Percentiles rank a stretch among this genome's conserved stretches.
These are phyloP conservation scores for Peribolospora baueri DNA, from an alignment of 768 basidiomycete species.

Conservation along the genomic window DNA sequence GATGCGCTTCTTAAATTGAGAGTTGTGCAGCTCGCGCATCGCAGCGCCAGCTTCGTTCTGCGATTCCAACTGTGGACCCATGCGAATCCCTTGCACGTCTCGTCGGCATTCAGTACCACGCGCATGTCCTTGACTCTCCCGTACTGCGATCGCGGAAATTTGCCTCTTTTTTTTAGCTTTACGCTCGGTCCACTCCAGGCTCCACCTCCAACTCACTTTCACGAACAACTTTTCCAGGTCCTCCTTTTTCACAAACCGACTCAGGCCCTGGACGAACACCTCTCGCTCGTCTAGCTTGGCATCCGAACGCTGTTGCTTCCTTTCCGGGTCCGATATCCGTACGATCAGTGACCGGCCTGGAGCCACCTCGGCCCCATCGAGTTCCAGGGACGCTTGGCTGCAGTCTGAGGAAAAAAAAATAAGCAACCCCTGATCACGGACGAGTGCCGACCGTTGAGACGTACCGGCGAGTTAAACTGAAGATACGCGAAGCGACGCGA, in stretches of 20 bases:
- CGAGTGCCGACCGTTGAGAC: constrained; percentile 15
- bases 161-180: no score
- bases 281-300: constrained; percentile 60
- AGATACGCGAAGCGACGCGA: constrained; percentile 83
- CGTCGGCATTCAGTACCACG: constrained; percentile 45
- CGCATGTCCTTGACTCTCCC: constrained; percentile 61
- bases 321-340: constrained; percentile 66
- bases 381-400: constrained; percentile 48
- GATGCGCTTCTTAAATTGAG: constrained; percentile 67
- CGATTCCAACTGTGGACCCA: no score
- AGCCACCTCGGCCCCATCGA: constrained; percentile 53
- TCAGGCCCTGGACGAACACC: constrained; percentile 67
- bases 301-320: constrained; percentile 74
- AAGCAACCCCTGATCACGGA: background rate
- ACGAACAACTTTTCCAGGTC: constrained; percentile 61
- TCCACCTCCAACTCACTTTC: constrained; percentile 39
- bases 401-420: constrained; percentile 21
- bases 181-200: no score
- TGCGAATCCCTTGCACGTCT: constrained; percentile 56
- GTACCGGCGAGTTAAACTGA: constrained; percentile 61
- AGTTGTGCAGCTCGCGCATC: constrained; percentile 75
- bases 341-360: constrained; percentile 55
- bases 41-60: no score
- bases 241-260: constrained; percentile 44
- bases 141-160: no score